Conservation (phyloP, 495 filamentous ascomycete genomes). For the Aspergillus sclerotiicarbonarius region DNA sequence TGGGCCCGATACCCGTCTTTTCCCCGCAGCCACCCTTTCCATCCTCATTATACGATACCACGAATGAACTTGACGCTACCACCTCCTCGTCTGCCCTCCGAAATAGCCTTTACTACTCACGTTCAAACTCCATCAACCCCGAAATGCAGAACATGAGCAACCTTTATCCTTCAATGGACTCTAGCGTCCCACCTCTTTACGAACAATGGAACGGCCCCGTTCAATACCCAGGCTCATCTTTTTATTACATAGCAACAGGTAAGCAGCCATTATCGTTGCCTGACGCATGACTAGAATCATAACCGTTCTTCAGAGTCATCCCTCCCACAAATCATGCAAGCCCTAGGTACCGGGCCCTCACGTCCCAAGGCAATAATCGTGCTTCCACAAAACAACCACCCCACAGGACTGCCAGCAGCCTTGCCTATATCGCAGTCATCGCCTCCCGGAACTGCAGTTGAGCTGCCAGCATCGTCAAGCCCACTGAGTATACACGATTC, state of each 20-base stretch:
- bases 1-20: not conserved
- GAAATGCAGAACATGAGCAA: not conserved
- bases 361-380: constrained; percentile 4
- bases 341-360: not conserved
- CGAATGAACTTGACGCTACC: not conserved
- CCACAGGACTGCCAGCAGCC: not conserved
- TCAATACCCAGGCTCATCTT: not conserved
- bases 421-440: not conserved
- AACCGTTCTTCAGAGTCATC: not conserved
- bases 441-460: not conserved
- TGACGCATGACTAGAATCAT: not conserved
- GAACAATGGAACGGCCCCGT: not conserved
- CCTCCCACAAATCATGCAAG: constrained; percentile 3
- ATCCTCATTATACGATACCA: not conserved
- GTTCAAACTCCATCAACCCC: not conserved
- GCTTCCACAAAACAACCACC: not conserved
- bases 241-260: constrained; percentile 4
- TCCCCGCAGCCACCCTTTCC: not conserved
- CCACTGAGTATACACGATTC: constrained; percentile 1
- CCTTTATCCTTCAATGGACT: not conserved
- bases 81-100: not conserved
- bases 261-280: not conserved
- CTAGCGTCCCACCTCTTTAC: not conserved
- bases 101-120: not conserved
- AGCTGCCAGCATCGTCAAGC: not conserved